Evolutionary conservation across 768 basidiomycete genomes (phyloP).

Genomic region (Rhizopogon sp.): DNA sequence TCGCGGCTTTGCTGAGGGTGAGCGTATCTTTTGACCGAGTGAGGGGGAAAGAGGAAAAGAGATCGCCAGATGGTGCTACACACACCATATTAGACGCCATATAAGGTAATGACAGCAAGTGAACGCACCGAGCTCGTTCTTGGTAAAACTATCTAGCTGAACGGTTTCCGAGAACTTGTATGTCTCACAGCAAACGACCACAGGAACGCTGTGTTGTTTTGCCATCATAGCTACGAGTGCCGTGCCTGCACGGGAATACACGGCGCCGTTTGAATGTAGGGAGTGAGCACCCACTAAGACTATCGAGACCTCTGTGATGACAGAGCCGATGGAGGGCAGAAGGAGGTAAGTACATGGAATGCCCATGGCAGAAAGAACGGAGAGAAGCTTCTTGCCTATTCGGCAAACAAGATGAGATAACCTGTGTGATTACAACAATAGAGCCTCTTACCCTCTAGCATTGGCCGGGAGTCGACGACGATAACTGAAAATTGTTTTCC

Average conservation of each 20-base stretch:
- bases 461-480: slow-evolving; percentile 90
- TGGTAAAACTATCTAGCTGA: slow-evolving; percentile 89
- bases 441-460: slow-evolving; percentile 68
- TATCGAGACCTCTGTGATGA: slow-evolving; percentile 77
- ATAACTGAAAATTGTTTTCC: slow-evolving; percentile 85
- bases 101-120: not conserved
- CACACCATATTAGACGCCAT: not conserved
- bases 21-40: slow-evolving; percentile 2
- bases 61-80: slow-evolving; percentile 21
- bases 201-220: slow-evolving; percentile 82
- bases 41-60: slow-evolving; percentile 17
- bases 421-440: not conserved
- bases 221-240: slow-evolving; percentile 97
- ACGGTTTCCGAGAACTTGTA: slow-evolving; percentile 97
- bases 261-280: slow-evolving; percentile 89
- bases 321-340: slow-evolving; percentile 76
- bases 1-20: slow-evolving; percentile 32
- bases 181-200: slow-evolving; percentile 96
- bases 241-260: slow-evolving; percentile 92
- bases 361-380: slow-evolving; percentile 55
- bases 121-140: slow-evolving; percentile 85
- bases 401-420: not conserved
- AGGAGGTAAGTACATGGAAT: slow-evolving; percentile 91
- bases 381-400: slow-evolving; percentile 74
- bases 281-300: slow-evolving; percentile 93